Conservation (phyloP, 2,329 filamentous ascomycete species). For the Fusarium zealandicum region DNA sequence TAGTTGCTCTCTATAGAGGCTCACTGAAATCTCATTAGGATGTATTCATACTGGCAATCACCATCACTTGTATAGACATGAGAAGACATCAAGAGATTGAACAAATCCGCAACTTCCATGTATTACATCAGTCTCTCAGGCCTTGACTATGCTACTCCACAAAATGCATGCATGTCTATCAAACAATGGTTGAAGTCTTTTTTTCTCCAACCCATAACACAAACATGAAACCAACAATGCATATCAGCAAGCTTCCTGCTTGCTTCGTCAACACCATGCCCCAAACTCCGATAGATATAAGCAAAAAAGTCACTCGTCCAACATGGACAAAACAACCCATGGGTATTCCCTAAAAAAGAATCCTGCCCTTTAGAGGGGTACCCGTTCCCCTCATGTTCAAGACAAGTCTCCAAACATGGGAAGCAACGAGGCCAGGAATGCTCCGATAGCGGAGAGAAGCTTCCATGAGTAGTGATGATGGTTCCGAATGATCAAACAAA, state of each 20-base stretch:
- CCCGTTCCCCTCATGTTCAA: slow-evolving; percentile 13
- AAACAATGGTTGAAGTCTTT: slow-evolving; percentile 28
- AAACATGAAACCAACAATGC: slow-evolving; percentile 22
- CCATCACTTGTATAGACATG: background rate
- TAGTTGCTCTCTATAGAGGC: too few species aligned
- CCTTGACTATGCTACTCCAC: slow-evolving; percentile 16
- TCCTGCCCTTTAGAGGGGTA: slow-evolving; percentile 22
- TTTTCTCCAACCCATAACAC: slow-evolving; percentile 36
- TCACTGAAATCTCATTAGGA: background rate
- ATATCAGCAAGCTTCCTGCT: slow-evolving; percentile 13
- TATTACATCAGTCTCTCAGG: slow-evolving; percentile 30
- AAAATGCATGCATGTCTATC: slow-evolving; percentile 7
- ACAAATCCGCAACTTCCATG: slow-evolving; percentile 24
- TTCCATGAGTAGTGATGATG: slow-evolving; percentile 23
- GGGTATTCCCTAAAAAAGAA: slow-evolving; percentile 14
- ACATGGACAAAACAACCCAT: slow-evolving; percentile 7
- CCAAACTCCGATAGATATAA: slow-evolving; percentile 23
- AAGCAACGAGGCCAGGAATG: slow-evolving; percentile 14
- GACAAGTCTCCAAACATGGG: slow-evolving; percentile 21
- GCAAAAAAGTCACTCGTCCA: slow-evolving; percentile 8
- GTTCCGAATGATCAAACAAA: slow-evolving; percentile 35
- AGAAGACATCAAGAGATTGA: background rate
- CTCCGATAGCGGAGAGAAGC: slow-evolving; percentile 24
- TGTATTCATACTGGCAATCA: background rate
- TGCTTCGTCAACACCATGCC: slow-evolving; percentile 29